These are phyloP conservation scores for Incumbomyces lentus DNA, from an alignment of 2,329 filamentous ascomycete genomes.

Conservation along the genomic window DNA sequence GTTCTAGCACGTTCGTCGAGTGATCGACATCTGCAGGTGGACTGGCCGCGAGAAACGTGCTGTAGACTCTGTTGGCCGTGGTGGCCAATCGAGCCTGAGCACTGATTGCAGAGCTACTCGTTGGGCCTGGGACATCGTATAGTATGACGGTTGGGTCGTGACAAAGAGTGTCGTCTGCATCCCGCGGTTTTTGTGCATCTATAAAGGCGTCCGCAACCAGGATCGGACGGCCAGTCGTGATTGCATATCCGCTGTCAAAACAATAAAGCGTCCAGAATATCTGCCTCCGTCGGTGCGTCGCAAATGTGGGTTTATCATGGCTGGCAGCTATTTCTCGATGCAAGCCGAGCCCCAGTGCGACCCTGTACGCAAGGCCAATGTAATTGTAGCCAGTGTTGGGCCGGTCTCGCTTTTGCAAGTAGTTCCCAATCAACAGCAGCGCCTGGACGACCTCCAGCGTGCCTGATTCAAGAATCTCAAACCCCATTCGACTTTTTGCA, in stretches of 20 bases:
- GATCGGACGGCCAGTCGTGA: slow-evolving; percentile 40
- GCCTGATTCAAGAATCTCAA: slow-evolving; percentile 35
- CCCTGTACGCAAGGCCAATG: slow-evolving; percentile 38
- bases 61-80: no score
- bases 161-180: no score
- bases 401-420: slow-evolving; percentile 41
- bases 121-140: no score
- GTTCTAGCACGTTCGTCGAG: no score
- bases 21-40: no score
- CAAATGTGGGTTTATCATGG: slow-evolving; percentile 35
- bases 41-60: no score
- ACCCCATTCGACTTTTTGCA: slow-evolving; percentile 31
- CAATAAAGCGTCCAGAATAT: slow-evolving; percentile 36
- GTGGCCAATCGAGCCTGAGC: no score
- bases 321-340: slow-evolving; percentile 37
- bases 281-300: slow-evolving; percentile 31
- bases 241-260: slow-evolving; percentile 39
- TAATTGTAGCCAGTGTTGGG: slow-evolving; percentile 43
- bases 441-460: slow-evolving; percentile 39
- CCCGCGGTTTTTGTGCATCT: no score
- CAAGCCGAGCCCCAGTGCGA: slow-evolving; percentile 42
- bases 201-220: slow-evolving; percentile 23
- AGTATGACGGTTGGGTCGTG: no score
- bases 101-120: no score
- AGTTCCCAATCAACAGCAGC: slow-evolving; percentile 37